phyloP scores from a whole-genome alignment of 805 yeast species.

The Lipomyces japonicus region DNA sequence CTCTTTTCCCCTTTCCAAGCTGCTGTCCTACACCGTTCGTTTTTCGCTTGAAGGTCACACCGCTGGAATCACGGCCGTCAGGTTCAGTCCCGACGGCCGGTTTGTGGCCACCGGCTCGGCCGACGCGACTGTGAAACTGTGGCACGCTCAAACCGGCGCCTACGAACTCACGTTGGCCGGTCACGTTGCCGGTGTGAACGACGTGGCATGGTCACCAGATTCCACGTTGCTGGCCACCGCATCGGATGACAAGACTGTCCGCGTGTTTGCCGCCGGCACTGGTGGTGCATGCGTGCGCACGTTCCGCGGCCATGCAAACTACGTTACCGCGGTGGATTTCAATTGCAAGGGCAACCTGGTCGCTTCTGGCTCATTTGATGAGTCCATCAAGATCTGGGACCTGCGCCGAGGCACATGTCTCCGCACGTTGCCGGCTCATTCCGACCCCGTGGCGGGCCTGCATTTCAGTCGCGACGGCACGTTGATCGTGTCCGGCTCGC shows the following conservation, averaged over 20 bases:
- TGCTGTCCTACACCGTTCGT: too few species aligned
- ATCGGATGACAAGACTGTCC: conserved; percentile 77
- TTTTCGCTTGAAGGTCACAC: conserved; percentile 21
- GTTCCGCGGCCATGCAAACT: conserved; percentile 78
- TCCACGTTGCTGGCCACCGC: conserved; percentile 71
- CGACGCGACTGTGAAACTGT: conserved; percentile 57
- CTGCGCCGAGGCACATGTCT: conserved; percentile 62
- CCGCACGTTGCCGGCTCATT: conserved; percentile 84
- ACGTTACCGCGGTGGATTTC: conserved; percentile 68
- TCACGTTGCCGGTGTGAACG: conserved; percentile 70
- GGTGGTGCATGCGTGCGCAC: conserved; percentile 37
- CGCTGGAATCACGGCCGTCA: conserved; percentile 19
- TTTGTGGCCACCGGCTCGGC: conserved; percentile 28
- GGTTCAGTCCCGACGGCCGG: conserved; percentile 21
- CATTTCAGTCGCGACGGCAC: conserved; percentile 76
- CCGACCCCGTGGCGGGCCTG: conserved; percentile 79
- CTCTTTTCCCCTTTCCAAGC: background rate
- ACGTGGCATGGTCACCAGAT: conserved; percentile 73
- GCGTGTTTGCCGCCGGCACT: conserved; percentile 55
- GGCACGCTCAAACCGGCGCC: conserved; percentile 45
- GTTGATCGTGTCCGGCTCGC: conserved; percentile 77
- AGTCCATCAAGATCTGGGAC: conserved; percentile 90
- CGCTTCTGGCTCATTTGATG: conserved; percentile 83
- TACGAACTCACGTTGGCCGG: conserved; percentile 45
- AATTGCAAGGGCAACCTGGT: conserved; percentile 72